A percentile compares a stretch with the other conserved stretches of the same genome.
Conservation (phyloP, 495 filamentous ascomycete species). For the Pyrenula massariospora region DNA sequence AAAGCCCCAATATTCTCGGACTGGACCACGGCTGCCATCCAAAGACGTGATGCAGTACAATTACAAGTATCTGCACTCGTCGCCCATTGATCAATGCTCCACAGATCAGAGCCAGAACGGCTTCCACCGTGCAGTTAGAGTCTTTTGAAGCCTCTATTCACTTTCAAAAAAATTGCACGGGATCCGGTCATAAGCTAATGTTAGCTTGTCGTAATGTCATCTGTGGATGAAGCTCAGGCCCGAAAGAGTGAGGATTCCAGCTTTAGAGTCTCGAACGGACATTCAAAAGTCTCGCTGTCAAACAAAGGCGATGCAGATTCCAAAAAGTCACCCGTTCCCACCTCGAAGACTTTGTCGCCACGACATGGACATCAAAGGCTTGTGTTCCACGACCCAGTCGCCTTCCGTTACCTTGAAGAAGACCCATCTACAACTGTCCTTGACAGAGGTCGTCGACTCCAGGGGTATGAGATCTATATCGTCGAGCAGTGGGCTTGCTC, state of each 20-base stretch:
- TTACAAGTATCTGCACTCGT: no score
- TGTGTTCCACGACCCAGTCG: slow-evolving; percentile 63
- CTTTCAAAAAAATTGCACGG: neutral
- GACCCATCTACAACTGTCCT: slow-evolving; percentile 69
- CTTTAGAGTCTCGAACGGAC: neutral
- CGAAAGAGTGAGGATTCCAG: neutral
- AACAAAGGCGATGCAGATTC: neutral
- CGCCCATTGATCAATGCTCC: no score
- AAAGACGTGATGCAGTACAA: no score
- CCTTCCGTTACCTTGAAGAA: slow-evolving; percentile 79
- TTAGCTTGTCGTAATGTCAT: neutral
- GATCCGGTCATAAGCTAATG: neutral
- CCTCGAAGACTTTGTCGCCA: slow-evolving; percentile 1
- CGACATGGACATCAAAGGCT: slow-evolving; percentile 33
- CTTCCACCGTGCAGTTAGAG: no score
- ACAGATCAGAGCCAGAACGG: no score
- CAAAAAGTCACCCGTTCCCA: neutral
- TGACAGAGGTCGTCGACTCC: slow-evolving; percentile 51
- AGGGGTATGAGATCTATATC: slow-evolving; percentile 86
- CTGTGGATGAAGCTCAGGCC: neutral
- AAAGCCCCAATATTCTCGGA: no score
- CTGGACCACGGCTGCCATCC: no score
- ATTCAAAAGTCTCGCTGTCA: neutral
- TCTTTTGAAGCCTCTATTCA: neutral
- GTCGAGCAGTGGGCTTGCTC: slow-evolving; percentile 99